phyloP scores from a whole-genome alignment of 768 basidiomycete genomes.

The Gyrodon lividus region DNA sequence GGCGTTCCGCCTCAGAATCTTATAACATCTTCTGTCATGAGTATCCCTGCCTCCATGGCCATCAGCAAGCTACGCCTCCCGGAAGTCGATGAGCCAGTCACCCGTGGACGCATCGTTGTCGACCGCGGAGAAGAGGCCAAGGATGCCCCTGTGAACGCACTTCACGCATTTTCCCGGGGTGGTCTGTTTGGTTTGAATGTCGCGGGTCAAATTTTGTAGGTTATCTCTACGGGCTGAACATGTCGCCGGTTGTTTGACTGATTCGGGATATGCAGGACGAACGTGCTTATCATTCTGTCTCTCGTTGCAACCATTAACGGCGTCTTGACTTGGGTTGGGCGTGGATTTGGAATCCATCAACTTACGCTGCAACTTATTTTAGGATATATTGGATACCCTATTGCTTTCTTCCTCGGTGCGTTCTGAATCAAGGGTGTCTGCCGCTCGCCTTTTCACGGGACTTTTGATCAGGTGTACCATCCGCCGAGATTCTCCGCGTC shows the following conservation, averaged over 20 bases:
- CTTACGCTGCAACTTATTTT: conserved; percentile 84
- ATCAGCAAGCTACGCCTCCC: conserved; percentile 88
- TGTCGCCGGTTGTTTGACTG: conserved; percentile 4
- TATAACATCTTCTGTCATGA: conserved; percentile 90
- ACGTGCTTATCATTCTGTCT: conserved; percentile 82
- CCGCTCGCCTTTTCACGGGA: conserved; percentile 2
- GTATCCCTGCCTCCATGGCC: conserved; percentile 90
- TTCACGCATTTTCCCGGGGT: conserved; percentile 87
- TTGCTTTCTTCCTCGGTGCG: conserved; percentile 70
- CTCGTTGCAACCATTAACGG: conserved; percentile 83
- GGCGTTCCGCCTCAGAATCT: conserved; percentile 80
- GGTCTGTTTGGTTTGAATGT: conserved; percentile 83
- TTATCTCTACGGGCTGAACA: background rate
- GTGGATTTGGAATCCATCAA: conserved; percentile 77
- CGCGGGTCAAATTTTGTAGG: conserved; percentile 83
- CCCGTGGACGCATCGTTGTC: conserved; percentile 75
- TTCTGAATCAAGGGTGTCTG: background rate
- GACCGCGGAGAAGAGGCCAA: conserved; percentile 69
- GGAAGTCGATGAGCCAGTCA: conserved; percentile 82
- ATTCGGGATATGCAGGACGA: conserved; percentile 47
- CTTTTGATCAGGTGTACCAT: conserved; percentile 58
- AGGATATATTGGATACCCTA: conserved; percentile 85
- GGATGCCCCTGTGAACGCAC: conserved; percentile 65
- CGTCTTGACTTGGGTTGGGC: conserved; percentile 85
- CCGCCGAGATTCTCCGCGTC: conserved; percentile 76